Conservation (phyloP, 2,329 filamentous ascomycete genomes). For the Epicoccum sorghinum region DNA sequence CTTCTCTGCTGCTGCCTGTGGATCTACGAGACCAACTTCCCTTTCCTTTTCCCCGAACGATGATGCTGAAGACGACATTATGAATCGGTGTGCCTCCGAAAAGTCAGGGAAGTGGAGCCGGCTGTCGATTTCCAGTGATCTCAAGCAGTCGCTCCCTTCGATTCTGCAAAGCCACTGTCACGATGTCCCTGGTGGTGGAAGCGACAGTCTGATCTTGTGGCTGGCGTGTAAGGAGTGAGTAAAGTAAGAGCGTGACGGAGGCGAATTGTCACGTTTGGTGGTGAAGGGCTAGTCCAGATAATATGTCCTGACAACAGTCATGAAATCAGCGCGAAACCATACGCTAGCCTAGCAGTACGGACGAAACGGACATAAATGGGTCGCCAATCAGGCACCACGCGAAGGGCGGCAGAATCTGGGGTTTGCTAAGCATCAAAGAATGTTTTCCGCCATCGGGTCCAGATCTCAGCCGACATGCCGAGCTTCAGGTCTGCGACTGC, state of each 20-base stretch:
- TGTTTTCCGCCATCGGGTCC: slow-evolving; percentile 25
- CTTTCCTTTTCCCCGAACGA: slow-evolving; percentile 46
- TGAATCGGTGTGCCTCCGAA: not conserved
- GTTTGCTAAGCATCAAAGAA: slow-evolving; percentile 36
- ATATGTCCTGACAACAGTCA: slow-evolving; percentile 23
- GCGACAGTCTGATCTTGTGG: not conserved
- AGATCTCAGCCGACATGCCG: slow-evolving; percentile 26
- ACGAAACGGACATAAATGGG: slow-evolving; percentile 33
- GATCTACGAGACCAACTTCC: slow-evolving; percentile 44
- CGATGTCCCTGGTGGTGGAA: not conserved
- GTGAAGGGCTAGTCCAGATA: slow-evolving; percentile 11
- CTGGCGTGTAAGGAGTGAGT: not conserved
- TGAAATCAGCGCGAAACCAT: slow-evolving; percentile 29
- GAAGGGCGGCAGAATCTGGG: slow-evolving; percentile 30
- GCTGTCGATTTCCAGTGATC: not conserved
- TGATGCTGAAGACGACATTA: slow-evolving; percentile 30
- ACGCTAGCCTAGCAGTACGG: slow-evolving; percentile 28
- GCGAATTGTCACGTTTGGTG: slow-evolving; percentile 8
- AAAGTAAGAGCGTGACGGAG: not conserved
- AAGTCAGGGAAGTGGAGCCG: slow-evolving; percentile 1
- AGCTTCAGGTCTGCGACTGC: slow-evolving; percentile 7
- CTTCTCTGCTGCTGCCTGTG: slow-evolving; percentile 40
- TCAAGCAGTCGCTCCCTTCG: not conserved
- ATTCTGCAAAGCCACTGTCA: not conserved
- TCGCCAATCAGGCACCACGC: slow-evolving; percentile 27